Conservation (phyloP, 2,329 filamentous ascomycete species). For the Plenodomus biglobosus region DNA sequence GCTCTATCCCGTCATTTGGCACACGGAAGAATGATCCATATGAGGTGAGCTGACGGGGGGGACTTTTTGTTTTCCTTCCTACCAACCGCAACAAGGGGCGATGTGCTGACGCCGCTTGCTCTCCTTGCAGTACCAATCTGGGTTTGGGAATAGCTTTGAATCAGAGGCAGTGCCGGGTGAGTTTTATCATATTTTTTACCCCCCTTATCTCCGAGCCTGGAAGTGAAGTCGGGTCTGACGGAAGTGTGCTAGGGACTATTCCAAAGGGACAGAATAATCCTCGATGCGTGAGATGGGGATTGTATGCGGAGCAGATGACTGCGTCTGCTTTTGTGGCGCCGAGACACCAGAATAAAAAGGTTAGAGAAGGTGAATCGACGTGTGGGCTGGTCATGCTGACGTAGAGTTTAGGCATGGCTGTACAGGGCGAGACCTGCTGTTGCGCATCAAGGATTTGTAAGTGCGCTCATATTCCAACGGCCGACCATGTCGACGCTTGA, state of each 20-base stretch:
- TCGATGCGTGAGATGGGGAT: slow-evolving; percentile 38
- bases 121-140: slow-evolving; percentile 55
- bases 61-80: too few relatives aligned
- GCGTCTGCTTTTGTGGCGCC: slow-evolving; percentile 41
- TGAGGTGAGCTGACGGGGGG: slow-evolving; percentile 41
- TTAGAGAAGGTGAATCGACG: slow-evolving; percentile 1
- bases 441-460: slow-evolving; percentile 44
- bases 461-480: slow-evolving; percentile 2
- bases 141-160: slow-evolving; percentile 57
- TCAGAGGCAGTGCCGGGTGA: slow-evolving; percentile 50
- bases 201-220: background rate
- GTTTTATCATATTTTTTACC: slow-evolving; percentile 2
- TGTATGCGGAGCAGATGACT: slow-evolving; percentile 45
- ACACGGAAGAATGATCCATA: slow-evolving; percentile 58
- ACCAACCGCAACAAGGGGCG: too few relatives aligned
- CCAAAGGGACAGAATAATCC: slow-evolving; percentile 52
- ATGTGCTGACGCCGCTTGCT: too few relatives aligned
- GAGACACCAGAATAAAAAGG: slow-evolving; percentile 41
- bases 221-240: slow-evolving; percentile 16
- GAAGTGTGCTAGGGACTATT: slow-evolving; percentile 39
- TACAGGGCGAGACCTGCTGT: slow-evolving; percentile 43
- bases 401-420: slow-evolving; percentile 24
- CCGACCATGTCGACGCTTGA: background rate
- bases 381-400: slow-evolving; percentile 3
- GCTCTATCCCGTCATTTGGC: slow-evolving; percentile 56